Conservation (phyloP, 2,329 filamentous ascomycete genomes). For the Trichoderma sp. region DNA sequence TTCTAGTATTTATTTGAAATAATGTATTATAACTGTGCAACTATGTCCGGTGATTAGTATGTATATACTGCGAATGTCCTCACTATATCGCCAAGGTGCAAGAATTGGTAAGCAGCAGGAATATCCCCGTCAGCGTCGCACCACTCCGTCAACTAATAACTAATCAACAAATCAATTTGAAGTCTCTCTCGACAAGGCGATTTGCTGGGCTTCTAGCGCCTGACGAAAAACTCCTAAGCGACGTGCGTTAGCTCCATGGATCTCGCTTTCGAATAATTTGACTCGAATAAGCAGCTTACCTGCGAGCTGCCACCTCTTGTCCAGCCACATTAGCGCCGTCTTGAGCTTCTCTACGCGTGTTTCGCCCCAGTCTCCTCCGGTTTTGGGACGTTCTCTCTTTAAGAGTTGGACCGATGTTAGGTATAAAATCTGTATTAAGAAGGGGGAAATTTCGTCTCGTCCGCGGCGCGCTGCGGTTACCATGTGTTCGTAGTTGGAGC, state of each 20-base stretch:
- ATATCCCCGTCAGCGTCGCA: background rate
- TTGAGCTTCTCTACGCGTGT: conserved; percentile 1
- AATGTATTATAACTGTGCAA: background rate
- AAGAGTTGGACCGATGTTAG: background rate
- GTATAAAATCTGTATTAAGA: background rate
- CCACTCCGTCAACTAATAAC: background rate
- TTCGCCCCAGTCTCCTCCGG: background rate
- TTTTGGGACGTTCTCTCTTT: background rate
- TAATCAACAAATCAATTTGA: background rate
- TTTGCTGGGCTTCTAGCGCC: conserved; percentile 8
- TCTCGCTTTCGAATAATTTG: background rate
- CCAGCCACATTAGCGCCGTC: background rate
- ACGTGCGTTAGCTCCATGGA: background rate
- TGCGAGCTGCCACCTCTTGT: conserved; percentile 8
- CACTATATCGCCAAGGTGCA: background rate
- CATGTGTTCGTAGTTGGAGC: background rate
- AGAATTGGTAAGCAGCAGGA: background rate
- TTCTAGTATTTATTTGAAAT: background rate
- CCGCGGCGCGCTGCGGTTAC: background rate
- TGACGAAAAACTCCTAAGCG: background rate
- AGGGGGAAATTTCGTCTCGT: background rate
- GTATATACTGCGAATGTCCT: background rate
- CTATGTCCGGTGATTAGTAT: background rate
- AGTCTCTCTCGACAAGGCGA: background rate
- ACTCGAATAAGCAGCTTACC: background rate